phyloP scores from a whole-genome alignment of 2,329 filamentous ascomycete genomes.

The Trichoderma sp. region DNA sequence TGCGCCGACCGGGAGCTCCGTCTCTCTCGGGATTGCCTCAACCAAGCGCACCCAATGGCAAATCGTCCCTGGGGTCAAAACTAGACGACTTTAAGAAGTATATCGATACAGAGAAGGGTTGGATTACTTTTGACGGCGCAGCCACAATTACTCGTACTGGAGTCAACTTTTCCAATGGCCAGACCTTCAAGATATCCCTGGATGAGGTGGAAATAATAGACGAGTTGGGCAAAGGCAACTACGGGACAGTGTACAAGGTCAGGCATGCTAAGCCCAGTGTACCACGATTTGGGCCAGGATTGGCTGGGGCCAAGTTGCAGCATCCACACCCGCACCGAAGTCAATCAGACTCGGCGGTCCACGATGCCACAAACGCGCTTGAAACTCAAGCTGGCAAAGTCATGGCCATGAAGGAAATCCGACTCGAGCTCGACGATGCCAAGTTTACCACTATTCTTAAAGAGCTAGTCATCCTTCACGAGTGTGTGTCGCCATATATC shows the following conservation, averaged over 20 bases:
- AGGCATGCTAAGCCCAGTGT: constrained; percentile 72
- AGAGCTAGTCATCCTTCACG: constrained; percentile 93
- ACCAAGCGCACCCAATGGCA: constrained; percentile 30
- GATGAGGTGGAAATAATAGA: constrained; percentile 93
- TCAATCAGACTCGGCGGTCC: constrained; percentile 43
- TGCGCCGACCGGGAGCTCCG: constrained; percentile 45
- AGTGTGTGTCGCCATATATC: constrained; percentile 93
- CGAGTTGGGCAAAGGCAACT: constrained; percentile 96
- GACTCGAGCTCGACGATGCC: constrained; percentile 90
- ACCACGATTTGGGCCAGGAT: constrained; percentile 62
- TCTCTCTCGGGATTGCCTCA: constrained; percentile 49
- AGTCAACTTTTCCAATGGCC: constrained; percentile 89
- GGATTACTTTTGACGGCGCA: constrained; percentile 89
- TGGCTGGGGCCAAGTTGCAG: constrained; percentile 53
- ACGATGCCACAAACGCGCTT: constrained; percentile 38
- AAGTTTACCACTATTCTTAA: constrained; percentile 98
- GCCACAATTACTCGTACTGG: constrained; percentile 86
- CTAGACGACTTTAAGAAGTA: constrained; percentile 71
- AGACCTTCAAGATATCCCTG: constrained; percentile 89
- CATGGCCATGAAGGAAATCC: constrained; percentile 99
- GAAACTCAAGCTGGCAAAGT: constrained; percentile 69
- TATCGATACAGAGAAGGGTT: constrained; percentile 89
- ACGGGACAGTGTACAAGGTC: constrained; percentile 97
- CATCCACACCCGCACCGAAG: constrained; percentile 46
- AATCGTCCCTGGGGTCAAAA: constrained; percentile 50